Base-by-base conservation (phyloP, 768 basidiomycete species). In the Leccinum disarticulatum region DNA sequence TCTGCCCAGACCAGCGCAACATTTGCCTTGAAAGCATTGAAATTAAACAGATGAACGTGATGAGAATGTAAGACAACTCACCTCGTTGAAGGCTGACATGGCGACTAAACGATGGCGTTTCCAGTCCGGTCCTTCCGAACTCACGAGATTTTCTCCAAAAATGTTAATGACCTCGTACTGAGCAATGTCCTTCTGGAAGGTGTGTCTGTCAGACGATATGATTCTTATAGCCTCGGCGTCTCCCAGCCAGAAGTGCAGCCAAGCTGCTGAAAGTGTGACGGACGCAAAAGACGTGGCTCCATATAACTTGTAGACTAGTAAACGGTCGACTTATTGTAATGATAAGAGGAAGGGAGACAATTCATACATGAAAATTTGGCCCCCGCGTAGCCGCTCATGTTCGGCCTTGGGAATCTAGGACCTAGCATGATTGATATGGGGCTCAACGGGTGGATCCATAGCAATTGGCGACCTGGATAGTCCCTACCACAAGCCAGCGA, bases 1-100 rank as follows among this genome's bases (percentile, higher is more conserved):
- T 83, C 80, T 17, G 68, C 65, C 82, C 82, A 83, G 5, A 80
- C 81, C 17, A 81, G 69, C 6, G 78, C 76, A 57, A 78, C 73
- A 31, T 82, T 81, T 13, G 77, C 74, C 80, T 82, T 56, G 31
- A 13, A 1, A 33, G 10, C 2, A 46, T 2, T 1, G 36, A 30
- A 1, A 22, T 65, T 28, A 58, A 47, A 51, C 27, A 15, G 10
- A 43, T n/a, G 22, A 22, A 22, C 1, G 9, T 5, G 25, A 54
- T 10, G 11, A 25, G 22, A 35, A 13, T 27, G 7, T 46, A 19
- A 36, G 13, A 31, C 17, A 17, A 50, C 67, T 52, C 56, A 72
- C 82, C 70, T 83, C 82, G 50, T 76, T 81, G 68, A 83, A 83
- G 1, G 82, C 82, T 7, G 79, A 76, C 55, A 79, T 81, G 27